Evolutionary conservation across 148 eudicot genomes (phyloP).

Genomic region (Silene conica): DNA sequence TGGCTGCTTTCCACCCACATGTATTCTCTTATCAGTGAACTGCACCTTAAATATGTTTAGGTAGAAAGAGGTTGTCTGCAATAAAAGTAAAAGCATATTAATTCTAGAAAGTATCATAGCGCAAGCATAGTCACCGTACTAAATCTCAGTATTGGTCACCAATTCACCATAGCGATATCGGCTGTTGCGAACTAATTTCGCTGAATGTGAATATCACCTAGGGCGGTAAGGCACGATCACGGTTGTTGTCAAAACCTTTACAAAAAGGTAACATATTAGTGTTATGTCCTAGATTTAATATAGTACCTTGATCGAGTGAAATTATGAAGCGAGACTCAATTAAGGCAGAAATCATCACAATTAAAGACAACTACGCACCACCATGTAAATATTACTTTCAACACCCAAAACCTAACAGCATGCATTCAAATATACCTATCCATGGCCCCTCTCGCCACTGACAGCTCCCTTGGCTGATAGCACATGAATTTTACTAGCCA

Average conservation of each 20-base stretch:
- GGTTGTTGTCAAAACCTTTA: background rate
- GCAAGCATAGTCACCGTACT: background rate
- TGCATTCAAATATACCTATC: background rate
- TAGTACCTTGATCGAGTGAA: background rate
- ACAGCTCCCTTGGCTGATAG: background rate
- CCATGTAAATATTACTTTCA: background rate
- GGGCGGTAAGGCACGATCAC: background rate
- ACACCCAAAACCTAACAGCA: constrained; percentile 1
- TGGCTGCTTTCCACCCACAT: constrained; percentile 90
- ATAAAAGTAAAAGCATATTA: constrained; percentile 17
- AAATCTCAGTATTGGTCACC: background rate
- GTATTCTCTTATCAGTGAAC: constrained; percentile 68
- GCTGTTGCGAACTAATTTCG: no score
- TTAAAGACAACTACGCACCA: background rate
- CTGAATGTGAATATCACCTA: no score
- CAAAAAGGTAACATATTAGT: background rate
- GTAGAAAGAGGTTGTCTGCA: constrained; percentile 86
- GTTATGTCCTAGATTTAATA: background rate
- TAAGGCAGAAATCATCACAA: background rate
- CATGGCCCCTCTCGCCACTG: background rate
- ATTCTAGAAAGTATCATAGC: background rate
- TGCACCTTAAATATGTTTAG: constrained; percentile 89
- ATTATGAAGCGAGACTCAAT: background rate
- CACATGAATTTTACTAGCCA: background rate
- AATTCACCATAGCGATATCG: no score